Base-by-base conservation (phyloP, 495 filamentous ascomycete genomes). In the Podospora australis region DNA sequence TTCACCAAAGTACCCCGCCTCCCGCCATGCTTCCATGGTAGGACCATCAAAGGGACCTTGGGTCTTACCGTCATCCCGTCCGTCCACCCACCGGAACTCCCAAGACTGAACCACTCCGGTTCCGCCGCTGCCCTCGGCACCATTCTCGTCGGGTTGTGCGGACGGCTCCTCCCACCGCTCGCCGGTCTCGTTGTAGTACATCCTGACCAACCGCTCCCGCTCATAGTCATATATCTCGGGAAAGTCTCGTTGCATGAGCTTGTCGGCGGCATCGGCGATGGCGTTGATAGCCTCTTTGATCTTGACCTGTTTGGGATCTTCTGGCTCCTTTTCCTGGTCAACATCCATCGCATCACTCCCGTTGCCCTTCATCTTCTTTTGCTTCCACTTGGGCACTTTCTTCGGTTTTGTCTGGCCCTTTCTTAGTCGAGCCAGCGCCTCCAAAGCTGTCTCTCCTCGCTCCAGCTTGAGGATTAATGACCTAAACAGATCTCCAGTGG, bases 21-120 rank as follows among this genome's bases (percentile, higher is more conserved):
- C 77, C 50, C 83, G 78, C 92, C 92, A 98, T 0, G 85, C 82
- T 38, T 76, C 74, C 92, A 98, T 98, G 40, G 82, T 88, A 0
- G 70, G 56, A 11, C 77, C 81, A 57, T 95, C 87, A 62, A 90
- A 98, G 1, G 90, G 90, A 0, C 92, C 94, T 65, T 97, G 86
- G 25, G 78, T 75, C 40, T 81, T 74, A 0, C 79, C 87, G 3
- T 80, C 83, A 58, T 95, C 92, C n/a, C 88, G 73, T 34, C 83
- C 88, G 57, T 95, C 89, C 11, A 78, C 82, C 92, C 92, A 97
- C 22, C 87, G 71, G 60, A 85, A 97, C 63, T 97, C 86, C 91
- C 91, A 98, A 73, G 82, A 80, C 48, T 70, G 74, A 3, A 60
- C 53, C 14, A 58, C 56, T 4, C 52, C 26, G 20, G 28, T 53